These are phyloP conservation scores for Globisporangium uncinulatum DNA, from an alignment of 352 stramenopile genomes.

Conservation along the genomic window DNA sequence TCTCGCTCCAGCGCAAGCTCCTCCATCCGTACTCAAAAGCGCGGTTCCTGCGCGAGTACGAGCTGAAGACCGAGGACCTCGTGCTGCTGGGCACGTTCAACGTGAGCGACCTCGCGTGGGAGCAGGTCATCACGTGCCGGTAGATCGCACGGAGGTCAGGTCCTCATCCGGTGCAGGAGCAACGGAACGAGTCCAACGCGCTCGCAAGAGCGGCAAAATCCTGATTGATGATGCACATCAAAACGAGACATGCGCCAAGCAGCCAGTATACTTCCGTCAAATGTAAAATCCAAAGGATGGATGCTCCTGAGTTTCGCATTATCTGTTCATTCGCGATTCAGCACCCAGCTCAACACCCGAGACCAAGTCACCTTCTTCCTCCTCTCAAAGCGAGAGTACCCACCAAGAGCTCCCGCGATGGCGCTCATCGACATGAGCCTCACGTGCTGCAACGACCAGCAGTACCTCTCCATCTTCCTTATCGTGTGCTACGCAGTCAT, in stretches of 20 bases:
- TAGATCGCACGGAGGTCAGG: constrained; percentile 7
- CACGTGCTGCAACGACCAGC: constrained; percentile 86
- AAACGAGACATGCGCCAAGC: no score
- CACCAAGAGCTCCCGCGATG: no score
- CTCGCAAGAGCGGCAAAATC: no score
- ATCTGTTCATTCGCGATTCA: no score
- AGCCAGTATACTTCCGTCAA: no score
- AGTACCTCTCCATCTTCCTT: constrained; percentile 85
- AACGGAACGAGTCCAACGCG: no score
- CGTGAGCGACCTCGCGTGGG: constrained; percentile 39
- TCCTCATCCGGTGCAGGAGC: not conserved
- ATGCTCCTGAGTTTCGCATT: no score
- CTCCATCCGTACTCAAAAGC: constrained; percentile 45
- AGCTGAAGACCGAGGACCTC: constrained; percentile 30
- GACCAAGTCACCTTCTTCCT: not conserved
- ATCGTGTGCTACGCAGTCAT: constrained; percentile 79
- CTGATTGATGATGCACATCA: no score
- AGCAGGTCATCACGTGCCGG: constrained; percentile 43
- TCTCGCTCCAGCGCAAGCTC: constrained; percentile 27
- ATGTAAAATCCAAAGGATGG: no score
- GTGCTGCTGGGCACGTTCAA: constrained; percentile 40
- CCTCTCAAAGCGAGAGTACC: no score
- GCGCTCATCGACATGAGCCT: constrained; percentile 44
- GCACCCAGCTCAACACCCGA: no score
- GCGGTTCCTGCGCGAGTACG: constrained; percentile 45